Conservation (phyloP, 2,329 filamentous ascomycete species). For the Aspergillus proliferans region DNA sequence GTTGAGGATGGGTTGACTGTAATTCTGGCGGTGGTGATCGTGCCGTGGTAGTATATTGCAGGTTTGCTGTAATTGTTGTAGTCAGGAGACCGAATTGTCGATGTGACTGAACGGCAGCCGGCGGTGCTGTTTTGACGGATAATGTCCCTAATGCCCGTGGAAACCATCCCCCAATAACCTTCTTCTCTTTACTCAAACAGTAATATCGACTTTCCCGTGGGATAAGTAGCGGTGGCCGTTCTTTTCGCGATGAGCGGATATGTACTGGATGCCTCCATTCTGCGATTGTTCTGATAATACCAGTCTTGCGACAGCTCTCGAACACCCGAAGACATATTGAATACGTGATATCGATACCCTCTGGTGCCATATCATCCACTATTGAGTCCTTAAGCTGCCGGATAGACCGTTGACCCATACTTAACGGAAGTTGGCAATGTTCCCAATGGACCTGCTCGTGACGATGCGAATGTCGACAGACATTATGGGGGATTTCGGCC, state of each 20-base stretch:
- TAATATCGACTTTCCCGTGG: conserved; percentile 5
- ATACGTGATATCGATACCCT: background rate
- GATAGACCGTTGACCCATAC: conserved; percentile 2
- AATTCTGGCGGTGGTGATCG: conserved; percentile 1
- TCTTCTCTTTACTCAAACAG: background rate
- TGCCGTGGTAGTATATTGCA: conserved; percentile 6
- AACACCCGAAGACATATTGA: background rate
- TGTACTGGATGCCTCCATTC: conserved; percentile 8
- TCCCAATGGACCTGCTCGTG: conserved; percentile 9
- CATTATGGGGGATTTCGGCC: conserved; percentile 8
- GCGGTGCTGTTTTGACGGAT: background rate
- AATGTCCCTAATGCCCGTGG: background rate
- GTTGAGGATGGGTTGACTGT: conserved; percentile 1
- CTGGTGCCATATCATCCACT: background rate
- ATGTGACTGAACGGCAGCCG: background rate
- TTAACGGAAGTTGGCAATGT: conserved; percentile 12
- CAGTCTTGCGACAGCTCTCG: background rate
- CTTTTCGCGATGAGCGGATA: conserved; percentile 5
- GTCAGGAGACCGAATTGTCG: background rate
- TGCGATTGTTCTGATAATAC: background rate
- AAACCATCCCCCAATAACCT: background rate
- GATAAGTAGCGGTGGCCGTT: conserved; percentile 7
- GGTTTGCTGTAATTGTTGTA: conserved; percentile 1
- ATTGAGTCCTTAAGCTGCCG: background rate
- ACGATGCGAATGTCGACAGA: conserved; percentile 8